These are phyloP conservation scores for Forsythia viridissima DNA, from an alignment of 257 asterid genomes.

Conservation along the genomic window DNA sequence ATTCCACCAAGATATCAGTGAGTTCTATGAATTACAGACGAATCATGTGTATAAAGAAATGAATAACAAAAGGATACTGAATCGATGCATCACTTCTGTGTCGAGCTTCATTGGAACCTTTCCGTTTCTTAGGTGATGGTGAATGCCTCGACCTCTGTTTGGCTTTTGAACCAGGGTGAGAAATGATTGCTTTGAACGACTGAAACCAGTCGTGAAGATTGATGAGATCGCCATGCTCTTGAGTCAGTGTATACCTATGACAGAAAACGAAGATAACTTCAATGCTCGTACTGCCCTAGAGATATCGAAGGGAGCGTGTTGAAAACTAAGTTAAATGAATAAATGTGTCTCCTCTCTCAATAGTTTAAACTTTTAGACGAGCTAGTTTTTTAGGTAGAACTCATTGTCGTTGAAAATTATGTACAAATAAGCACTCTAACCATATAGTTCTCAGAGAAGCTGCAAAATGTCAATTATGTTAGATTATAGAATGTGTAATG, in stretches of 20 bases:
- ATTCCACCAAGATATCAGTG: slow-evolving; percentile 4
- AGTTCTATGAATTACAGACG: not conserved
- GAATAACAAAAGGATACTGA: slow-evolving; percentile 70
- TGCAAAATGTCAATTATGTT: not conserved
- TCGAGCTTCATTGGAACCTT: slow-evolving; percentile 32
- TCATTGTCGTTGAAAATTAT: not conserved
- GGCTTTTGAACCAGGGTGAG: slow-evolving; percentile 36
- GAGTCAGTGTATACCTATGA: slow-evolving; percentile 79
- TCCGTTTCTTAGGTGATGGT: slow-evolving; percentile 77
- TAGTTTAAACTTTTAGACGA: not conserved
- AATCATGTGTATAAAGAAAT: not conserved
- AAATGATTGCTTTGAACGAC: slow-evolving; percentile 67
- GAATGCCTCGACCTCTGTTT: slow-evolving; percentile 51
- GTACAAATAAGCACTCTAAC: not conserved
- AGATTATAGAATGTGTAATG: not conserved
- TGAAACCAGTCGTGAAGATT: slow-evolving; percentile 92
- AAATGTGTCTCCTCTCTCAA: not conserved
- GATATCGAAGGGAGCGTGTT: not conserved
- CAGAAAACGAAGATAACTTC: slow-evolving; percentile 11
- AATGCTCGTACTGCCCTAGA: not conserved
- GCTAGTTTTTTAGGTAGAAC: not conserved
- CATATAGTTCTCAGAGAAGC: not conserved
- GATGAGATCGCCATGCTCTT: slow-evolving; percentile 94
- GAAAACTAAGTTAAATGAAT: not conserved
- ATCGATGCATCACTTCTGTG: slow-evolving; percentile 58